Base-by-base conservation (phyloP, 78 protist species). In the Dictyostelium brefeldianum region DNA sequence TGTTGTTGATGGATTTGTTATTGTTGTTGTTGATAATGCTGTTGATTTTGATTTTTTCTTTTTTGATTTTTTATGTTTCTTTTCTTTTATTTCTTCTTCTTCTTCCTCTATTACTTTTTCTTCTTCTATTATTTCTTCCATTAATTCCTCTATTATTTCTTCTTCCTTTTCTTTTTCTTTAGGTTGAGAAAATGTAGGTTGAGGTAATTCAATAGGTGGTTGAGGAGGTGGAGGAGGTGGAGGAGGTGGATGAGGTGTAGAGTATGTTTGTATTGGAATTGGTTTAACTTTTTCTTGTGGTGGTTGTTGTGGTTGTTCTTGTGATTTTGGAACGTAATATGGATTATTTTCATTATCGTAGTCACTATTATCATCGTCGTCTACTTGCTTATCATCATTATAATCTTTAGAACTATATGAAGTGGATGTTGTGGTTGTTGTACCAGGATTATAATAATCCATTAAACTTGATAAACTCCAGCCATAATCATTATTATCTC, bases 401-500 rank as follows among this genome's bases (percentile, higher is more conserved):
- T 11, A 20, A n/a, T 59, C 7, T 59, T 12, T 51, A 4, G 10
- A 51, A 51, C 56, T 51, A 51, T 51, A 51, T 51, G 10, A 14
- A 4, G 56, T 51, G 10, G 56, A 14, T 67, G 46, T 67, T 10
- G 75, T 67, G 18, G 9, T 67, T 67, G 75, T 6, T n/a, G 43
- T 17, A 31, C 75, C 75, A 0, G 75, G 75, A 67, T 67, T 67
- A 67, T 67, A 67, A 67, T 67, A 67, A 25, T 67, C 75, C 75
- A 67, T 67, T 67, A 67, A 31, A 67, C 75, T 67, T 67, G 75
- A 67, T 31, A 67, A 67, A 67, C 75, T 67, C 75, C 75, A 67
- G 27, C 75, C 75, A 67, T 31, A 31, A 31, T 67, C 75, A 31
- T 36, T 43, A 67, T 29, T 67, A 31, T 67, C 75, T 29, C 31